A percentile compares a stretch with the other conserved stretches of the same genome.
phyloP scores from a whole-genome alignment of 2,329 filamentous ascomycete genomes.

The Tolypocladium inflatum region DNA sequence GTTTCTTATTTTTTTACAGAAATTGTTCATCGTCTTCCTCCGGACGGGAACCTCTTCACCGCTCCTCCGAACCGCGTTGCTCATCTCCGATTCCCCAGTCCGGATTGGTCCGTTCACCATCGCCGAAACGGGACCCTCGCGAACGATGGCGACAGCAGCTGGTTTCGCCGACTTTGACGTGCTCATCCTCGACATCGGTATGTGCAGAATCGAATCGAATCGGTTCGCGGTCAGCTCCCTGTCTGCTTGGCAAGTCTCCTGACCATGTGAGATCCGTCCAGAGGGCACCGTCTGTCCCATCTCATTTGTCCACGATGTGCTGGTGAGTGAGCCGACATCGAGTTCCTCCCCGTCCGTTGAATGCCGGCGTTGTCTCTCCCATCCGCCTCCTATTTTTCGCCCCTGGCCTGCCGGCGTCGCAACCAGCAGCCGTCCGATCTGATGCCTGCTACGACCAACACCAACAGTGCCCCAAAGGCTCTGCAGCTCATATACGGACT shows the following conservation, averaged over 20 bases:
- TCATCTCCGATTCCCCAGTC: not conserved
- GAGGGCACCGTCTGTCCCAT: constrained; percentile 79
- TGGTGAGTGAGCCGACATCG: constrained; percentile 48
- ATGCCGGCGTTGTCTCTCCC: not conserved
- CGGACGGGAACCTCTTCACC: not conserved
- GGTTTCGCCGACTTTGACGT: constrained; percentile 20
- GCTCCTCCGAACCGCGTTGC: not conserved
- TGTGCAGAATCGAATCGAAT: constrained; percentile 3
- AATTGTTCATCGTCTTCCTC: not conserved
- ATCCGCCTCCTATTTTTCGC: not conserved
- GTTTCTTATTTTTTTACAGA: too few relatives aligned
- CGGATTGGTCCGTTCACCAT: not conserved
- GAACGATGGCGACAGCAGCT: constrained; percentile 7
- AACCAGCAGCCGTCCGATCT: not conserved
- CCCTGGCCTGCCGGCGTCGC: not conserved
- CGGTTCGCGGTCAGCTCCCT: not conserved
- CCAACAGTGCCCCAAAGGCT: not conserved
- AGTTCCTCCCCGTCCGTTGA: not conserved
- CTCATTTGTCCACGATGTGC: constrained; percentile 73
- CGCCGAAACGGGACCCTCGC: not conserved
- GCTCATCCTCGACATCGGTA: constrained; percentile 28
- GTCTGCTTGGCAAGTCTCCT: not conserved
- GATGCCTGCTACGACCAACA: not conserved
- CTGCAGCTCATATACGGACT: not conserved
- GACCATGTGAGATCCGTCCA: constrained; percentile 20